These are phyloP conservation scores for Isabelozyma heimii DNA, from an alignment of 805 yeast species.

Conservation along the genomic window DNA sequence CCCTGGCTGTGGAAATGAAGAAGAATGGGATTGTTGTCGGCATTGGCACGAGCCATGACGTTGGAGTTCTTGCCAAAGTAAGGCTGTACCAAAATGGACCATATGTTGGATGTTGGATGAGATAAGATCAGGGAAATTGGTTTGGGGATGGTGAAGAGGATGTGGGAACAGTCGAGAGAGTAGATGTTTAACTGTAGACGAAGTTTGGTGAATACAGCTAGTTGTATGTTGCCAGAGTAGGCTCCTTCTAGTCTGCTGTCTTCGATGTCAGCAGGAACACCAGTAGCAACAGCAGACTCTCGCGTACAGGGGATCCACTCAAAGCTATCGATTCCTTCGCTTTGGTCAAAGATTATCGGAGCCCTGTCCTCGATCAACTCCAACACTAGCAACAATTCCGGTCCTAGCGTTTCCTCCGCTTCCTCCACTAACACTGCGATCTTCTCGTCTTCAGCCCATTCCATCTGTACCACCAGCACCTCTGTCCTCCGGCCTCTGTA, in stretches of 20 bases:
- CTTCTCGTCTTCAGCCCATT: constrained; percentile 25
- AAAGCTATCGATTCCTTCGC: constrained; percentile 27
- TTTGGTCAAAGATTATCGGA: constrained; percentile 28
- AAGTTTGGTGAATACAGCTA: constrained; percentile 26
- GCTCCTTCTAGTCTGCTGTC: constrained; percentile 18
- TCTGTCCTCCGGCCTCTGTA: too few relatives aligned
- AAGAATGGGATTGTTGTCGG: constrained; percentile 7
- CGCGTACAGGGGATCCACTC: constrained; percentile 32
- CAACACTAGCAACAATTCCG: constrained; percentile 21
- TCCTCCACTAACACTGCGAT: too few relatives aligned
- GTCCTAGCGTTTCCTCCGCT: constrained; percentile 19
- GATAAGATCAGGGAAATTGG: constrained; percentile 21
- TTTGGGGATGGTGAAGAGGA: constrained; percentile 29
- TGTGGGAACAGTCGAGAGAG: constrained; percentile 34
- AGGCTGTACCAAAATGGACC: constrained; percentile 31
- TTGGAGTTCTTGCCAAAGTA: constrained; percentile 8
- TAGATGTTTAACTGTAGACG: constrained; percentile 29
- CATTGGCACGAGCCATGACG: constrained; percentile 1
- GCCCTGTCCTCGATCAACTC: constrained; percentile 15
- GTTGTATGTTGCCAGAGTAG: constrained; percentile 30
- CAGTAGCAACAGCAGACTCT: neutral
- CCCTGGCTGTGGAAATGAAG: constrained; percentile 34
- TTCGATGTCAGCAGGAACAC: too few relatives aligned
- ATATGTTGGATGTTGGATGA: constrained; percentile 11
- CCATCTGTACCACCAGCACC: constrained; percentile 7